Evolutionary conservation across 225 moss, liverwort and hornwort genomes (phyloP).

Genomic region (Bryoerythrophyllum caledonicum): DNA sequence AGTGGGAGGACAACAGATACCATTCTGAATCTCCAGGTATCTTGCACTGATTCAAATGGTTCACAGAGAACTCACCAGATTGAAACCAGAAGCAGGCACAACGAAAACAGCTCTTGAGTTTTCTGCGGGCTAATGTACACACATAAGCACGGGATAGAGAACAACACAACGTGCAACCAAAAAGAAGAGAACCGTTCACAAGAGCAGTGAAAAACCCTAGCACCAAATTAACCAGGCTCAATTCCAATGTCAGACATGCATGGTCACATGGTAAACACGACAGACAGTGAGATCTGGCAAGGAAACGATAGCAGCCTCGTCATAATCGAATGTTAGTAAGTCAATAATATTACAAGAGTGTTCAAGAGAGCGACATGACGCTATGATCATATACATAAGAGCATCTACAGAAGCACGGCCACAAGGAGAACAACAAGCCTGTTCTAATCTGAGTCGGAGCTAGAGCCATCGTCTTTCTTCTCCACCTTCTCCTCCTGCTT

Average conservation of each 20-base stretch:
- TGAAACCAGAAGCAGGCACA: neutral
- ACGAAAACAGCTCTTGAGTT: neutral
- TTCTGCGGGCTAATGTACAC: neutral
- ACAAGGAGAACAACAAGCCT: slow-evolving; percentile 12
- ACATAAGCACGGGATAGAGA: neutral
- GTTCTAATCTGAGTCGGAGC: slow-evolving; percentile 28
- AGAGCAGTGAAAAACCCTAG: neutral
- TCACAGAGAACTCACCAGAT: neutral
- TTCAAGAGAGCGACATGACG: slow-evolving; percentile 13
- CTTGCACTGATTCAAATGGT: neutral
- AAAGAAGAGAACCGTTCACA: neutral
- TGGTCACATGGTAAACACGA: neutral
- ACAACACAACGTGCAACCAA: neutral
- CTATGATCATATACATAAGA: slow-evolving; percentile 24
- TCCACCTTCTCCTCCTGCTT: slow-evolving; percentile 15
- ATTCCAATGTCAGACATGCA: neutral
- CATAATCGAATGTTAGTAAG: slow-evolving; percentile 18
- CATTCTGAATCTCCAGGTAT: neutral
- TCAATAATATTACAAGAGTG: slow-evolving; percentile 23
- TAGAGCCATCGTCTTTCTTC: slow-evolving; percentile 23
- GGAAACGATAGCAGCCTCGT: neutral
- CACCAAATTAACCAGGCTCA: neutral
- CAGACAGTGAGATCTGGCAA: neutral
- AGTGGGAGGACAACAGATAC: neutral
- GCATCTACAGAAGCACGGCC: slow-evolving; percentile 27